Evolutionary conservation across 129 eudicot genomes (phyloP).

Genomic region (Calendula officinalis): DNA sequence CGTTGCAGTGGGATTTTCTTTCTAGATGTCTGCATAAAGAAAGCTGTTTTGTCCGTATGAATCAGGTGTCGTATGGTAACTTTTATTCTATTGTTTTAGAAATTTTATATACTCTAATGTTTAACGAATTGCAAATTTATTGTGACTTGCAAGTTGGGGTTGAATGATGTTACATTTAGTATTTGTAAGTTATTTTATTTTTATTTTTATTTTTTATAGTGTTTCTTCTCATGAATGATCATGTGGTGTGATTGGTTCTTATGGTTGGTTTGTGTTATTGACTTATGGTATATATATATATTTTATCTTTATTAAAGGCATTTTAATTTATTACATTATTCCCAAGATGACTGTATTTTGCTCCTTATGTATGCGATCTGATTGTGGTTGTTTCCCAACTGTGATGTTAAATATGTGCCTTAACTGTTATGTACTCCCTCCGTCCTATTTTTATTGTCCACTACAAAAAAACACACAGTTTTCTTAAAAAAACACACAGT

Average conservation of each 20-base stretch:
- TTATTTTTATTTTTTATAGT: background rate
- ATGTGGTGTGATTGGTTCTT: background rate
- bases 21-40: conserved; percentile 36
- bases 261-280: background rate
- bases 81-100: conserved; percentile 3
- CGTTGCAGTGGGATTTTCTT: background rate
- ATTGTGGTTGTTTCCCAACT: no score
- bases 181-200: background rate
- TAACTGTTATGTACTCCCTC: no score
- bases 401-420: no score
- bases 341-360: no score
- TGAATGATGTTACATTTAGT: conserved; percentile 4
- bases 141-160: background rate
- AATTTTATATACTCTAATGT: conserved; percentile 1
- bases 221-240: background rate
- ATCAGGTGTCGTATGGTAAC: background rate
- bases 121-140: conserved; percentile 1
- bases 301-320: no score
- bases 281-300: no score
- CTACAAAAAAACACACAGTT: no score
- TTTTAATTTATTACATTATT: no score
- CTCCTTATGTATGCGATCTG: no score
- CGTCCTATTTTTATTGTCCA: no score
- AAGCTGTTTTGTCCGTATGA: conserved; percentile 4
- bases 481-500: no score